Conservation (phyloP, 495 filamentous ascomycete genomes). For the Podospora pseudocomata region DNA sequence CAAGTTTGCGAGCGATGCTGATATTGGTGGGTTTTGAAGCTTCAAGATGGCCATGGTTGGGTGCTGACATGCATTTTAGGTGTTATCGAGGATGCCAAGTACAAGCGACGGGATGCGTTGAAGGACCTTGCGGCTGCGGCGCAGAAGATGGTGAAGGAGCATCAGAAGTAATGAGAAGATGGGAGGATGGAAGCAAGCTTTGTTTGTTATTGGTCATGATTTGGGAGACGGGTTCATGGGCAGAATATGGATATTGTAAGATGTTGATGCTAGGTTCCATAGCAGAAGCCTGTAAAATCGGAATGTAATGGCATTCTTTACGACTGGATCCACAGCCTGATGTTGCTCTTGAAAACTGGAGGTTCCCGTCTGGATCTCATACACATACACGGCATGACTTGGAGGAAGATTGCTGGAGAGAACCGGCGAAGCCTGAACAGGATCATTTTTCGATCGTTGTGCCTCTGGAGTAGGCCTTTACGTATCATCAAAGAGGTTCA, state of each 20-base stretch:
- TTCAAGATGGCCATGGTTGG: neutral
- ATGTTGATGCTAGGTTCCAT: neutral
- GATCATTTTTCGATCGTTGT: too few species aligned
- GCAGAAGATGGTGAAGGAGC: conserved; percentile 40
- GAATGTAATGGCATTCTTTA: too few species aligned
- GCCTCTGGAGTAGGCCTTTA: too few species aligned
- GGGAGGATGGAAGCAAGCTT: neutral
- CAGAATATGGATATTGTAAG: neutral
- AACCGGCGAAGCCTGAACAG: too few species aligned
- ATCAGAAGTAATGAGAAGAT: neutral
- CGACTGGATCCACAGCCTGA: too few species aligned
- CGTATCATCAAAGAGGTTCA: too few species aligned
- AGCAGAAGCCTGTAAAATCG: too few species aligned
- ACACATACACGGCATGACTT: too few species aligned
- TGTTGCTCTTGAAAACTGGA: too few species aligned
- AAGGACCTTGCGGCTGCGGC: conserved; percentile 58
- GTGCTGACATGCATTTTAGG: conserved; percentile 38
- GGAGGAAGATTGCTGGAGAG: too few species aligned
- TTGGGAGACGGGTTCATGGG: neutral
- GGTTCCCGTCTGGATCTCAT: too few species aligned
- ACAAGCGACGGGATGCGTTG: conserved; percentile 66
- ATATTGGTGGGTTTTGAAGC: conserved; percentile 49
- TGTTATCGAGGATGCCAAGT: conserved; percentile 67
- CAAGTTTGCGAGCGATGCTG: conserved; percentile 64
- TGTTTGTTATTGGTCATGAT: neutral